A percentile compares a stretch with the other conserved stretches of the same genome.
Conservation (phyloP, 257 asterid species). For the Nicotiana obtusifolia region DNA sequence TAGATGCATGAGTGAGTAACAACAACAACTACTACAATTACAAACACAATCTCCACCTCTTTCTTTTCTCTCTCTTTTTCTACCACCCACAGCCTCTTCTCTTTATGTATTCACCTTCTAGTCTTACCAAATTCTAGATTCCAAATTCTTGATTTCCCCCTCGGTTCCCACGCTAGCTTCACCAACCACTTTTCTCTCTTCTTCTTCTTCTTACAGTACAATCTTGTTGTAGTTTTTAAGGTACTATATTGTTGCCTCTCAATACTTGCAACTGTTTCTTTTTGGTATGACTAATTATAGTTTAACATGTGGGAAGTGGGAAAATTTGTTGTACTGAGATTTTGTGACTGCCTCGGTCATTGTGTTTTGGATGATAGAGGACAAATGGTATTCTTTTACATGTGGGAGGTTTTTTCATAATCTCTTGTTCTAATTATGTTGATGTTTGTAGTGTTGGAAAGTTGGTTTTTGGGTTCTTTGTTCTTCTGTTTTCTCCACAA, state of each 20-base stretch:
- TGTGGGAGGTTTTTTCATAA: not conserved
- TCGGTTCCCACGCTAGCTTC: slow-evolving; percentile 28
- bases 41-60: slow-evolving; percentile 8
- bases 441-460: slow-evolving; percentile 12
- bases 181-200: slow-evolving; percentile 12
- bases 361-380: slow-evolving; percentile 24
- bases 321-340: slow-evolving; percentile 7
- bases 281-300: slow-evolving; percentile 17
- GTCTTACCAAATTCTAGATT: slow-evolving; percentile 18
- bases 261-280: slow-evolving; percentile 25
- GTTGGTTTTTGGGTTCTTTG: not conserved
- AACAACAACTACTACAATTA: slow-evolving; percentile 30
- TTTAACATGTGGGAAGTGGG: not conserved
- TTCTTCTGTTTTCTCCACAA: slow-evolving; percentile 34
- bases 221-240: not conserved
- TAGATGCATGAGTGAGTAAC: slow-evolving; percentile 87
- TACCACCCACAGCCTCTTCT: slow-evolving; percentile 28
- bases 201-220: not conserved
- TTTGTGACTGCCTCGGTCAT: slow-evolving; percentile 23
- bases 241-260: slow-evolving; percentile 5
- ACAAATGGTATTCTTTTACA: slow-evolving; percentile 18
- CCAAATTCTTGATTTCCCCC: not conserved
- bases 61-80: not conserved
- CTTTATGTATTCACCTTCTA: slow-evolving; percentile 11
- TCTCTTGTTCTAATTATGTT: slow-evolving; percentile 11